Base-by-base conservation (phyloP, 495 filamentous ascomycete species). In the Daldinia bambusicola region DNA sequence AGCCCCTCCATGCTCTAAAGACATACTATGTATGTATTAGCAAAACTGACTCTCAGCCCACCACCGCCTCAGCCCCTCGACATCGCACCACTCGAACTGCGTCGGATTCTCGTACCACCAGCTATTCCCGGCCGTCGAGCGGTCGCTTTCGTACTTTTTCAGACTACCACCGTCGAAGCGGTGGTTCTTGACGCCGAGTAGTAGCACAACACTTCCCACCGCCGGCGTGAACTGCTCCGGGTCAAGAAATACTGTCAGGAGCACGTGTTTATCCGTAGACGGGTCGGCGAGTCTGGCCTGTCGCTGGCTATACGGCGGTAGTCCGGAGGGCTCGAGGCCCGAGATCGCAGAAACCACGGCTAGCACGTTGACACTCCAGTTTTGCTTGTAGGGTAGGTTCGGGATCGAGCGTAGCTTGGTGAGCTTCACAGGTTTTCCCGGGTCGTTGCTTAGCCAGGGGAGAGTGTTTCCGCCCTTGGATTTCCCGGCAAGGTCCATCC, bases 171-270 rank as follows among this genome's bases (percentile, higher is more conserved):
- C 83, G 7, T 85, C 83, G 53, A 79, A 81, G 18, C 71, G 63
- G 55, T 85, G 83, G 36, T 85, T 85, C 66, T 84, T 85, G 4
- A 82, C 82, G 0, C 83, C 83, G 0, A 81, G 40, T 5, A 85
- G 67, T 48, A 85, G 31, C 10, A 84, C 77, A 26, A 83, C 79
- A 22, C 77, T 80, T 4, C 82, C 82, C 0, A 81, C 67, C 0
- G 22, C 43, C 1, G 83, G 83, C 7, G 53, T 55, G 64, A 85
- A 85, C 9, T 40, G 63, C 0, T 78, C 75, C 14, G 83, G 79
- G n/a, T 84, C 81, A 8, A 84, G 71, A 53, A 82, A 82, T 7
- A 84, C 81, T 0, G 80, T 84, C 2, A 85, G 62, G 10, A 76
- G 74, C 4, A 84, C 77, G n/a, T 76, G 79, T 57, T 83, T 84